Evolutionary conservation across 441 rosid genomes (phyloP), one percentile per base, ranked within the genome.

Genomic region (Manihot esculenta): DNA sequence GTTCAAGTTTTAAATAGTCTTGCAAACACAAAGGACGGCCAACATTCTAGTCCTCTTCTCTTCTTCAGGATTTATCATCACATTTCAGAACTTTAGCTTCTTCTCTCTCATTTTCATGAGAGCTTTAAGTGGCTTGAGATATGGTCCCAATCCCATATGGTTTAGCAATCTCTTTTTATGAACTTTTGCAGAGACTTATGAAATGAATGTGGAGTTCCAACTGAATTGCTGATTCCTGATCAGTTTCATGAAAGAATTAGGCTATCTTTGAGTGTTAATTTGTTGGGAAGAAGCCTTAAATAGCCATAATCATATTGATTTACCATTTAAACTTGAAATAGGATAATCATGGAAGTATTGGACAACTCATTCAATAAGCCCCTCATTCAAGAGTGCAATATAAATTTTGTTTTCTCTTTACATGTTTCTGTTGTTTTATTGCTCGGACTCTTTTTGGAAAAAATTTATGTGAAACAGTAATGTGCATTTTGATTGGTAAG

Each of bases 321-420:
- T 44, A 3, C 12, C 55, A 9, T 26, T 23, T 57, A 41, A 54
- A 21, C 51, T 23, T 53, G 71, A 54, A 42, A 41, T 21, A 68
- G 64, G 15, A 42, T 42, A 23, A 55, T 55, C 21, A 35, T 67
- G 61, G 61, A 67, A 24, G 26, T 42, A 17, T 35, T 23, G 53
- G 54, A 3, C n/a, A 64, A 7, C 33, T 68, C 17, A 15, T 10
- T 68, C 42, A 20, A 14, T 66, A 51, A 35, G 58, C 30, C 21
- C n/a, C n/a, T 30, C 26, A 23, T 68, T 21, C 7, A 68, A 68
- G 63, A 68, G 24, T 23, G 27, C 26, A 10, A 68, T 57, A 33
- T 35, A 57, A 54, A 20, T n/a, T 23, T 7, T 23, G 0, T 21
- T 13, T 13, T 44, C 1, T n/a, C 12, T 33, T 12, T 50, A 42